Conservation (phyloP, 768 basidiomycete species). For the Tephrocybe rancida region DNA sequence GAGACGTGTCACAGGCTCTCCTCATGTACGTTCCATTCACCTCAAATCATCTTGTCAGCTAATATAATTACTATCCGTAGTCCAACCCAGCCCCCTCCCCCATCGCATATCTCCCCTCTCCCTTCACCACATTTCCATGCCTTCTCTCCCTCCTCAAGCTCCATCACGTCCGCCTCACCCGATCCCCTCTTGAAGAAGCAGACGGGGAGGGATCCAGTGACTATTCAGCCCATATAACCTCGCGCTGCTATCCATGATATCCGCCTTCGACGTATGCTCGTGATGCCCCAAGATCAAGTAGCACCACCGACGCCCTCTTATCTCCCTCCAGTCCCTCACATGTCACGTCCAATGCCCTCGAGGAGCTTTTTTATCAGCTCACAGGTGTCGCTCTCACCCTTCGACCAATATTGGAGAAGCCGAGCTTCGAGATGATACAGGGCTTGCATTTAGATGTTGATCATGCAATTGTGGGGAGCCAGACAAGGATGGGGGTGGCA, state of each 20-base stretch:
- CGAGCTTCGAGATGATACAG: constrained; percentile 71
- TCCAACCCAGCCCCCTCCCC: too few relatives aligned
- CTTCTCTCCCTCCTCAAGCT: constrained; percentile 21
- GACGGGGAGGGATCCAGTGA: constrained; percentile 20
- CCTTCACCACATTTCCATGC: too few relatives aligned
- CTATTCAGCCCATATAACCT: constrained; percentile 48
- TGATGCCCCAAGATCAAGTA: too few relatives aligned
- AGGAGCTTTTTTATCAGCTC: constrained; percentile 69
- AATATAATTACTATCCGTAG: too few relatives aligned
- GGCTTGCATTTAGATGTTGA: constrained; percentile 68
- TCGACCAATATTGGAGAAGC: constrained; percentile 72
- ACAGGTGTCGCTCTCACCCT: constrained; percentile 65
- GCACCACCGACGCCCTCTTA: too few relatives aligned
- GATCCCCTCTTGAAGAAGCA: constrained; percentile 32
- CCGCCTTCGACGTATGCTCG: too few relatives aligned
- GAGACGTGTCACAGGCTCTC: too few relatives aligned
- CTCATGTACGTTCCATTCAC: too few relatives aligned
- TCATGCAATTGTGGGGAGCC: constrained; percentile 59
- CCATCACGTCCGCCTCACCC: constrained; percentile 20
- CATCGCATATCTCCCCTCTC: too few relatives aligned
- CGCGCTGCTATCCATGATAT: constrained; percentile 47
- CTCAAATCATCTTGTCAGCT: too few relatives aligned
- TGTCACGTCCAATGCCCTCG: constrained; percentile 34
- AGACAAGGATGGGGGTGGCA: constrained; percentile 76
- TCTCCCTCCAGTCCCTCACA: too few relatives aligned